phyloP scores from a whole-genome alignment of 2,329 filamentous ascomycete genomes.

The Paecilomyces sp. region DNA sequence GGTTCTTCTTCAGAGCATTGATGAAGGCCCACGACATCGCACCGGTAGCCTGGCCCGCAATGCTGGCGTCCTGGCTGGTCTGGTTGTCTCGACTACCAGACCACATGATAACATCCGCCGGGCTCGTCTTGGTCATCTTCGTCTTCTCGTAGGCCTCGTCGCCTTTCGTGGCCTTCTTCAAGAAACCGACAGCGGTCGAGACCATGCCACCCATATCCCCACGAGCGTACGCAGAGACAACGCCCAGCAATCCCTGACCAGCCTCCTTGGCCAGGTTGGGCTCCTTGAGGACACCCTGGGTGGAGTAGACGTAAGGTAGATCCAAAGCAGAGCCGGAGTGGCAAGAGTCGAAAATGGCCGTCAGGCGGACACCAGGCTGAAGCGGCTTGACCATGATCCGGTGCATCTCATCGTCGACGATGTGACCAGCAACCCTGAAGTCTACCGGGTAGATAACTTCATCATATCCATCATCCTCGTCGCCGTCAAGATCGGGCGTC shows the following conservation, averaged over 20 bases:
- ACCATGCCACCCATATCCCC: constrained; percentile 80
- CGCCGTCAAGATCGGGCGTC: constrained; percentile 64
- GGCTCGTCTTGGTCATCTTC: constrained; percentile 81
- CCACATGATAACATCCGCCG: constrained; percentile 97
- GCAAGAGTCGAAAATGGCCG: constrained; percentile 63
- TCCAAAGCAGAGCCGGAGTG: constrained; percentile 62
- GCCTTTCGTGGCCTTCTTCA: constrained; percentile 79
- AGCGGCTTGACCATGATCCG: constrained; percentile 69
- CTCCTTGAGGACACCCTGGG: constrained; percentile 61
- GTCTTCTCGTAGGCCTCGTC: constrained; percentile 74
- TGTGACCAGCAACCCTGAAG: constrained; percentile 61
- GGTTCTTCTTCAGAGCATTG: constrained; percentile 80
- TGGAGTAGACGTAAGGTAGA: constrained; percentile 61
- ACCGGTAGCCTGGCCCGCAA: constrained; percentile 81
- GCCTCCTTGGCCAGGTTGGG: constrained; percentile 62
- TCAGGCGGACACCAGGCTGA: constrained; percentile 70
- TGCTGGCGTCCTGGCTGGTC: constrained; percentile 88
- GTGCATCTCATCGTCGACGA: constrained; percentile 74
- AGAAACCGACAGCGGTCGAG: constrained; percentile 69
- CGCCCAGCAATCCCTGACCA: constrained; percentile 55
- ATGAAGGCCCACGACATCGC: constrained; percentile 99
- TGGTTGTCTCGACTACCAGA: constrained; percentile 93
- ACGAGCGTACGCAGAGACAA: constrained; percentile 71
- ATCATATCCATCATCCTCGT: constrained; percentile 71
- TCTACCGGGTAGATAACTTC: constrained; percentile 76